These are phyloP conservation scores for Hypoxylon lienhwacheense DNA, from an alignment of 495 filamentous ascomycete genomes.

Conservation along the genomic window DNA sequence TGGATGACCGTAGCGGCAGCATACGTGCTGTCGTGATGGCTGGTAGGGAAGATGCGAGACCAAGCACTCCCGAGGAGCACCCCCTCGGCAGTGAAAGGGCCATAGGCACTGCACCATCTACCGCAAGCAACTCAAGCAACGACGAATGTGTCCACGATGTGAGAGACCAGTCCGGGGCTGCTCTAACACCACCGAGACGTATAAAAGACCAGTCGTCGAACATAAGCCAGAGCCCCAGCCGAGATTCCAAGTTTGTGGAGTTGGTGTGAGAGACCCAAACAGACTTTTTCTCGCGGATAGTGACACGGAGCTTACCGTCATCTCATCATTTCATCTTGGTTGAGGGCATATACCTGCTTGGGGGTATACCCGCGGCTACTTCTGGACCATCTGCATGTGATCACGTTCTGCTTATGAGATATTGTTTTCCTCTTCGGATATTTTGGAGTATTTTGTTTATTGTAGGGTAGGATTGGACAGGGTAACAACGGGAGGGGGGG, in stretches of 20 bases:
- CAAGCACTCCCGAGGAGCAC: not conserved
- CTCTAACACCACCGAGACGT: slow-evolving; percentile 22
- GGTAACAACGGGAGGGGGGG: too few species aligned
- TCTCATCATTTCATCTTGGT: too few species aligned
- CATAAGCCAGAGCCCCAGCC: slow-evolving; percentile 44
- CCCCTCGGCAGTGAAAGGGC: not conserved
- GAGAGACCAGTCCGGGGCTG: slow-evolving; percentile 30
- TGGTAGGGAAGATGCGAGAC: slow-evolving; percentile 31
- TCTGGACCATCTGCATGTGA: too few species aligned
- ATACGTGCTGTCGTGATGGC: slow-evolving; percentile 57
- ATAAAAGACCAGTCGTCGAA: slow-evolving; percentile 24
- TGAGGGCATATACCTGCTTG: too few species aligned
- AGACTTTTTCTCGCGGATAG: too few species aligned
- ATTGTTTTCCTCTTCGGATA: too few species aligned
- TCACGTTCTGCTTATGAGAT: too few species aligned
- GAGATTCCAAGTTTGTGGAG: slow-evolving; percentile 48
- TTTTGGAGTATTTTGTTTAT: too few species aligned
- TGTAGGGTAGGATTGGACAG: too few species aligned
- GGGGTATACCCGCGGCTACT: too few species aligned
- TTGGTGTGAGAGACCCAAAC: slow-evolving; percentile 36
- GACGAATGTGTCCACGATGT: slow-evolving; percentile 18
- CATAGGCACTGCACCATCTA: too few species aligned
- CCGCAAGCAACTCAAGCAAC: slow-evolving; percentile 22
- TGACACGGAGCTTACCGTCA: too few species aligned
- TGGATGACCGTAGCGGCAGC: slow-evolving; percentile 42